Percentiles rank a stretch among this genome's conserved stretches.
phyloP scores from a whole-genome alignment of 2,329 filamentous ascomycete species.

The Capronia coronata region DNA sequence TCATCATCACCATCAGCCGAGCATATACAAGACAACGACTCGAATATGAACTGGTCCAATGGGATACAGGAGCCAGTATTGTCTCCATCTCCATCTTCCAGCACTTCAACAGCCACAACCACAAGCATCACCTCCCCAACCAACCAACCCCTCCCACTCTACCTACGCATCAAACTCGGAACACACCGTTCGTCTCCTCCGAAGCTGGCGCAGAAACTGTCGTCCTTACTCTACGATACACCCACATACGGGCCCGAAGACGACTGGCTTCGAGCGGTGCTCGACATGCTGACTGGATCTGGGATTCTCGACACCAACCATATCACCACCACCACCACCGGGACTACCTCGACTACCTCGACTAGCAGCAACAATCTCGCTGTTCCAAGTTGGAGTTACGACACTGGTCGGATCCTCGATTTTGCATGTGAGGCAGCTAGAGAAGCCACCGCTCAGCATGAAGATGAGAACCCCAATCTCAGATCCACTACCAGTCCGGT shows the following conservation, averaged over 20 bases:
- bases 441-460: constrained; percentile 5
- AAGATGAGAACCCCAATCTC: no score
- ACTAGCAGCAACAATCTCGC: not conserved
- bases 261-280: constrained; percentile 21
- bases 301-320: constrained; percentile 12
- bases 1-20: not conserved
- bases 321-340: not conserved
- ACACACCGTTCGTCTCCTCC: constrained; percentile 2
- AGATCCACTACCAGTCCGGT: no score
- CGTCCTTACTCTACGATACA: constrained; percentile 16
- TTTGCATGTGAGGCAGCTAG: constrained; percentile 12
- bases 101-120: not conserved
- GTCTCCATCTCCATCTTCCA: not conserved
- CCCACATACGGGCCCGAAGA: constrained; percentile 21
- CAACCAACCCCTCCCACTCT: constrained; percentile 5
- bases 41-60: no score
- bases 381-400: not conserved
- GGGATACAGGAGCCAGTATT: no score
- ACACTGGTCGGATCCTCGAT: constrained; percentile 10
- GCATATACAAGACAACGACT: no score
- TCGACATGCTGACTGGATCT: constrained; percentile 8
- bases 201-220: constrained; percentile 11
- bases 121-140: constrained; percentile 12
- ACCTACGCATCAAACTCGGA: constrained; percentile 11
- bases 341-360: no score